Percentiles rank a stretch among this genome's conserved stretches.
Evolutionary conservation across 345 rosid species (phyloP).

Genomic region (Gossypium herbaceum): DNA sequence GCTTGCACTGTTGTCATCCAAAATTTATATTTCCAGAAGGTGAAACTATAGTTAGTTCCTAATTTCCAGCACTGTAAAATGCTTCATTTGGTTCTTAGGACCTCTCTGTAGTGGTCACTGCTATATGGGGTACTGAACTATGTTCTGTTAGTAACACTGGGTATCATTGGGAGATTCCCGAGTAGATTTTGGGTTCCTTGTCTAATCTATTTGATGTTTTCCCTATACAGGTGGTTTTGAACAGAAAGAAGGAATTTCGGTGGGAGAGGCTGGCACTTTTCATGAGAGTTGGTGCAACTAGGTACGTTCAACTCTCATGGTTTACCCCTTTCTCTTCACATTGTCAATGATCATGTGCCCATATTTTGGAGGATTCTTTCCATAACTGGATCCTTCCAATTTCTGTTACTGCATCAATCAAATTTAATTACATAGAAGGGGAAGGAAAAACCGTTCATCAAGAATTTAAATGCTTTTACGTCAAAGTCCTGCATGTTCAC

Average conservation of each 20-base stretch:
- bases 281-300: slow-evolving; percentile 56
- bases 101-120: neutral
- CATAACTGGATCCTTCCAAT: neutral
- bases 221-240: slow-evolving; percentile 60
- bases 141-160: neutral
- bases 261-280: slow-evolving; percentile 82
- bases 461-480: neutral
- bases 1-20: neutral
- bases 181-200: slow-evolving; percentile 12
- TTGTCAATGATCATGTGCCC: neutral
- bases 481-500: neutral
- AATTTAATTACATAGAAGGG: neutral
- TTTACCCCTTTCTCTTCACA: neutral
- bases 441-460: neutral
- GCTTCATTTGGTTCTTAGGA: neutral
- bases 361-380: neutral
- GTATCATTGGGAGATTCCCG: neutral
- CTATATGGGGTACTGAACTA: neutral
- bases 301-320: slow-evolving; percentile 34
- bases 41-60: neutral
- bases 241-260: slow-evolving; percentile 72
- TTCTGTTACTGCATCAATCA: neutral
- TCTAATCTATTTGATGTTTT: slow-evolving; percentile 11
- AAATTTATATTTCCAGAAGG: neutral
- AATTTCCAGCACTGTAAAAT: slow-evolving; percentile 4